Conservation (phyloP, 345 rosid species). For the Passiflora organensis region DNA sequence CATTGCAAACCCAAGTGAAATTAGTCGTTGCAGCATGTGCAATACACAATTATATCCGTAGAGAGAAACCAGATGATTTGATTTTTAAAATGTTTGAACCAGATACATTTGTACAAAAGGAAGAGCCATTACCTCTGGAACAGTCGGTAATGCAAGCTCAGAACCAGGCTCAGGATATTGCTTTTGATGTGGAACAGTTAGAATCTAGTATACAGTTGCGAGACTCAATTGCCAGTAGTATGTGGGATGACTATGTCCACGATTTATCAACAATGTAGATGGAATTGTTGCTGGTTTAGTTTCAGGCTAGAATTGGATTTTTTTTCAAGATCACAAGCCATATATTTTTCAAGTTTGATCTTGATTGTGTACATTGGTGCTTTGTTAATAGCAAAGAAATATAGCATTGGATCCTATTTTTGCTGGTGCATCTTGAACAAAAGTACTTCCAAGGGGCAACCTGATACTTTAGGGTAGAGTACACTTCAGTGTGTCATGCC, state of each 20-base stretch:
- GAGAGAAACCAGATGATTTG: slow-evolving; percentile 70
- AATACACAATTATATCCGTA: slow-evolving; percentile 66
- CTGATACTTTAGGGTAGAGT: too few relatives aligned
- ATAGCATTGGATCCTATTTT: background rate
- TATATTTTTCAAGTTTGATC: slow-evolving; percentile 11
- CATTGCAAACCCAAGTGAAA: slow-evolving; percentile 80
- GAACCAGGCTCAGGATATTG: slow-evolving; percentile 29
- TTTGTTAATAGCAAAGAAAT: slow-evolving; percentile 24
- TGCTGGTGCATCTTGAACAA: too few relatives aligned
- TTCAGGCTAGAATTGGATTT: slow-evolving; percentile 17
- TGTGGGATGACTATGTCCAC: slow-evolving; percentile 61
- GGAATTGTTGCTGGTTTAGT: slow-evolving; percentile 17
- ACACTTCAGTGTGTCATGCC: too few relatives aligned
- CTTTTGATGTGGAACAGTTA: slow-evolving; percentile 37
- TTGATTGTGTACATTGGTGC: slow-evolving; percentile 25
- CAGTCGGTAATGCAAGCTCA: slow-evolving; percentile 36
- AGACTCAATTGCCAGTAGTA: slow-evolving; percentile 56
- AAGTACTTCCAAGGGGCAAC: too few relatives aligned
- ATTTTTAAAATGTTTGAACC: slow-evolving; percentile 52
- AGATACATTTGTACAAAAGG: slow-evolving; percentile 32
- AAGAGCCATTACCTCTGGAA: slow-evolving; percentile 28
- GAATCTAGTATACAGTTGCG: slow-evolving; percentile 47
- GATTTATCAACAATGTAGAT: slow-evolving; percentile 43
- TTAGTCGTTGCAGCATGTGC: slow-evolving; percentile 82
- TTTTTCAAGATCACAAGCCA: slow-evolving; percentile 20